Base-by-base conservation (phyloP, 352 stramenopile genomes). In the Peronospora belbahrii region DNA sequence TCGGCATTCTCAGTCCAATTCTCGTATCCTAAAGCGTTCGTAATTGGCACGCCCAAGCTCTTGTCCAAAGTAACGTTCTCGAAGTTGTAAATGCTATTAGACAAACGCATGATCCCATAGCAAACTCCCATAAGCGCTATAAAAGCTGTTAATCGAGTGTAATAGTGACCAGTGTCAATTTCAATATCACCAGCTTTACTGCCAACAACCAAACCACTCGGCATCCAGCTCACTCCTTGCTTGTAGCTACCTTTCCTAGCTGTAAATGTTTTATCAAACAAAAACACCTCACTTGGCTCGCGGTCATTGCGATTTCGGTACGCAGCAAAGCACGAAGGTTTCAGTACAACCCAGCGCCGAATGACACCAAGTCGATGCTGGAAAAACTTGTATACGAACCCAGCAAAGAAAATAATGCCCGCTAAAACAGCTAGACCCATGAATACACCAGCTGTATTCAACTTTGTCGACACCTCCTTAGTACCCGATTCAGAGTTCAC, bases 331-430 rank as follows among this genome's bases (percentile, higher is more conserved):
- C 82, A 91, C 23, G 74, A 86, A 24, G 82, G 81, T 50, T 94
- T 94, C 27, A 94, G 65, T 42, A 91, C 82, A 22, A 88, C 80
- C 82, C 82, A 94, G n/a, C 80, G 63, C 3, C 82, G 82, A 18
- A 94, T 76, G 11, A 88, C 82, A 58, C 79, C 80, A 41, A 94
- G 70, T 23, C 82, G 79, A 36, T 88, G 79, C 44, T 93, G 69
- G 36, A 93, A 93, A 42, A 89, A 93, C 61, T 88, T 88, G 70
- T 93, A 93, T 33, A 93, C 73, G 34, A 93, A 93, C 3, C 44
- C 79, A 13, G 79, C 63, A 23, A 79, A 65, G 45, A 83, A 93
- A 8, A 85, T 48, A 32, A 90, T 69, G 20, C 60, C 62, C 3
- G 33, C 59, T 13, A 89, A 19, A 30, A 70, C 67, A 30, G 68